Evolutionary conservation across 1,284 basidiomycete species (phyloP).

Genomic region (Schizophyllum commune): DNA sequence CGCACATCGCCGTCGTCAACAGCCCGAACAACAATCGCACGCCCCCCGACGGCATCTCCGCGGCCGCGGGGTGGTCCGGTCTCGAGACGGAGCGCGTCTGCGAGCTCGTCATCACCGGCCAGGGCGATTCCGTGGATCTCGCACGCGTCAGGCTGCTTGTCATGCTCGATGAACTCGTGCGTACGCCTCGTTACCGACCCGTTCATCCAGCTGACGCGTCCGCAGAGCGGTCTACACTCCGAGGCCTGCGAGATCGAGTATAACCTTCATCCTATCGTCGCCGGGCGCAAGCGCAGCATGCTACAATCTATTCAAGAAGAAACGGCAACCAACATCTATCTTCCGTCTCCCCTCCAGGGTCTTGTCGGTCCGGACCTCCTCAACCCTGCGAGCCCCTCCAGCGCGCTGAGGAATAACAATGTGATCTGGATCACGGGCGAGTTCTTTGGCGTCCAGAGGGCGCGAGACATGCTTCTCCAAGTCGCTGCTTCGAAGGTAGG

Average conservation of each 20-base stretch:
- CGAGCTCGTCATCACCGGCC: constrained; percentile 86
- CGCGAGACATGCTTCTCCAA: constrained; percentile 91
- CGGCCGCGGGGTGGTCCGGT: constrained; percentile 72
- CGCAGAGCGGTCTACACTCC: constrained; percentile 79
- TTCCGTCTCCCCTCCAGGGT: constrained; percentile 86
- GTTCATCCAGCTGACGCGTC: constrained; percentile 7
- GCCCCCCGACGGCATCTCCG: constrained; percentile 69
- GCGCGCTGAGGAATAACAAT: constrained; percentile 51
- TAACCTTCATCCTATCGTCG: constrained; percentile 89
- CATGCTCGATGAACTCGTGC: constrained; percentile 88
- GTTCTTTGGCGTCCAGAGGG: constrained; percentile 93
- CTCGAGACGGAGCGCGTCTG: constrained; percentile 92
- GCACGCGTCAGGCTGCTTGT: constrained; percentile 88
- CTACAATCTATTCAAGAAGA: constrained; percentile 95
- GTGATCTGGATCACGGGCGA: constrained; percentile 96
- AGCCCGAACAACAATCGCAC: constrained; percentile 67
- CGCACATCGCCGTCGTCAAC: constrained; percentile 87
- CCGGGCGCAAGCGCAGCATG: constrained; percentile 81
- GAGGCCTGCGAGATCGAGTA: constrained; percentile 93
- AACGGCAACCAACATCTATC: constrained; percentile 95
- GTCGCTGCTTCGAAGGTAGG: constrained; percentile 84
- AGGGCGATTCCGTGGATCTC: constrained; percentile 83
- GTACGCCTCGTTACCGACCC: constrained; percentile 22
- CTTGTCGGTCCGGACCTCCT: constrained; percentile 62
- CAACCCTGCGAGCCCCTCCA: constrained; percentile 25